Evolutionary conservation across 2,329 filamentous ascomycete species (phyloP).

Genomic region (Trichoderma aggressivum): DNA sequence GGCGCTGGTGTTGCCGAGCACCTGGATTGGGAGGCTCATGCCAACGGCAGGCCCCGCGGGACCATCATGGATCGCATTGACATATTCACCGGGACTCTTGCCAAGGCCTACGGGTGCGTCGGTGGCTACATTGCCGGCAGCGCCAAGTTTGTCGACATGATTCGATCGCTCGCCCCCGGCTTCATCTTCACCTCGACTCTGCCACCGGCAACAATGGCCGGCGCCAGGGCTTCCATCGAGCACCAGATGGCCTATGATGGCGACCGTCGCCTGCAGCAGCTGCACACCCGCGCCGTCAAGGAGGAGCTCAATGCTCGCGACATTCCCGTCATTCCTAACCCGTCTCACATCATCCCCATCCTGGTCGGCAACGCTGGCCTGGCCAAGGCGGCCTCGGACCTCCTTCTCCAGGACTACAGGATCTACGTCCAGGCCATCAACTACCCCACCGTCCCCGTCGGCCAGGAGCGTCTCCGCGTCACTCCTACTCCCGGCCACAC

Average conservation of each 20-base stretch:
- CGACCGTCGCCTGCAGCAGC: constrained; percentile 87
- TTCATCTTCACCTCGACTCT: constrained; percentile 99
- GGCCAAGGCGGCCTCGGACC: constrained; percentile 87
- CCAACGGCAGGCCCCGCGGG: constrained; percentile 68
- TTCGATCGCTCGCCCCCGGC: constrained; percentile 89
- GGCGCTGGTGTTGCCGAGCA: constrained; percentile 97
- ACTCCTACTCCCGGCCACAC: constrained; percentile 93
- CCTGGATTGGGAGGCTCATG: constrained; percentile 86
- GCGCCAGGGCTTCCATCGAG: constrained; percentile 85
- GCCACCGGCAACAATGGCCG: constrained; percentile 94
- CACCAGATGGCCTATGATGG: constrained; percentile 85
- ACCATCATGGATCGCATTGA: constrained; percentile 95
- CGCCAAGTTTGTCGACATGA: constrained; percentile 79
- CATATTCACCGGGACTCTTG: constrained; percentile 95
- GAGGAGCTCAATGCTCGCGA: constrained; percentile 72
- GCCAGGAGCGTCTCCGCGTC: constrained; percentile 94
- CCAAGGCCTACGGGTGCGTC: constrained; percentile 96
- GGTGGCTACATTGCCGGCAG: constrained; percentile 96
- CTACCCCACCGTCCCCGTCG: constrained; percentile 95
- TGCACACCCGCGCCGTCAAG: constrained; percentile 95
- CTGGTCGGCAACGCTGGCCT: constrained; percentile 91
- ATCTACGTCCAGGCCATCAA: constrained; percentile 99
- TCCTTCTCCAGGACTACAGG: constrained; percentile 81
- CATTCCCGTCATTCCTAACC: constrained; percentile 97
- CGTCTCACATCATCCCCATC: constrained; percentile 91